Evolutionary conservation across 306 rosid genomes (phyloP).

Genomic region (Dryas octopetala): DNA sequence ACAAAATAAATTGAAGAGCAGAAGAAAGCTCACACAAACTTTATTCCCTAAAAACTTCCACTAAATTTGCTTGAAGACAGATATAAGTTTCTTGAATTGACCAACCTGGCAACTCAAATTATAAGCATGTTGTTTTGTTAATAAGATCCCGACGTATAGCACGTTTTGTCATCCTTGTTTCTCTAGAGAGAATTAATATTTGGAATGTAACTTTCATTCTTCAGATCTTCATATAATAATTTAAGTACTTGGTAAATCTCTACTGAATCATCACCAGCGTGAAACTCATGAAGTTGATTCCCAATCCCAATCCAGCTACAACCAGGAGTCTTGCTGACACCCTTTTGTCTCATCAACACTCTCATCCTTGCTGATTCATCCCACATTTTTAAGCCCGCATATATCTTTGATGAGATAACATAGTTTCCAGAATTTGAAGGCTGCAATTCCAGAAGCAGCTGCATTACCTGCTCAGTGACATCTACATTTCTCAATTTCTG

Average conservation of each 20-base stretch:
- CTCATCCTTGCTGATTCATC: conserved; percentile 93
- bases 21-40: background rate
- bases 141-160: background rate
- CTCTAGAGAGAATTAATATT: conserved; percentile 26
- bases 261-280: conserved; percentile 58
- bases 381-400: conserved; percentile 64
- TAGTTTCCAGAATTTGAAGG: conserved; percentile 90
- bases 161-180: background rate
- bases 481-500: conserved; percentile 61
- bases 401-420: conserved; percentile 75
- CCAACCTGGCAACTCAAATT: conserved; percentile 12
- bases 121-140: background rate
- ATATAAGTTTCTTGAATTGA: background rate
- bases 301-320: conserved; percentile 89
- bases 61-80: background rate
- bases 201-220: conserved; percentile 78
- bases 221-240: conserved; percentile 62
- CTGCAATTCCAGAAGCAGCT: conserved; percentile 72
- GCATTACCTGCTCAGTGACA: conserved; percentile 62
- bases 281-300: conserved; percentile 76
- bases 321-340: conserved; percentile 88
- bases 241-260: conserved; percentile 41
- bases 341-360: conserved; percentile 76
- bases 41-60: background rate
- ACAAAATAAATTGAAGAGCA: too few species aligned